These are phyloP conservation scores for Pythium aristosporum DNA, from an alignment of 352 stramenopile genomes.

Conservation along the genomic window DNA sequence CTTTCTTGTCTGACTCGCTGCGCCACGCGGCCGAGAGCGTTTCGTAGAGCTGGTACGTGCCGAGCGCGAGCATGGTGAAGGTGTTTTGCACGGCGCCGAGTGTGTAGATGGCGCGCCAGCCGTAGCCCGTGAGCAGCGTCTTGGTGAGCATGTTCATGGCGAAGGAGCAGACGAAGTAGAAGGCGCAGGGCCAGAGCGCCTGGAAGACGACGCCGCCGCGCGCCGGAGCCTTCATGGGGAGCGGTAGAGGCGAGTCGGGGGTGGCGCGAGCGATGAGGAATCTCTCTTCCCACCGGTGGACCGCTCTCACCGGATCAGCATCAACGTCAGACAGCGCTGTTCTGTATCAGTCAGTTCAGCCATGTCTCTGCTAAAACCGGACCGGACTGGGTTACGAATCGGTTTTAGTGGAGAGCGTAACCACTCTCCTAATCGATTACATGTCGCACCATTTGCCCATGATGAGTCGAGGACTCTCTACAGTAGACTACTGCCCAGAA, in stretches of 20 bases:
- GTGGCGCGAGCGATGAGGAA: neutral
- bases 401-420: neutral
- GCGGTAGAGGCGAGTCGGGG: too few species aligned
- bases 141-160: constrained; percentile 82
- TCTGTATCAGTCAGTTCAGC: neutral
- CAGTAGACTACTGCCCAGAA: too few species aligned
- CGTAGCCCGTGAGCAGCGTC: constrained; percentile 57
- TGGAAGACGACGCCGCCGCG: constrained; percentile 11
- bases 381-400: neutral
- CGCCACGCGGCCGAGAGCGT: constrained; percentile 7
- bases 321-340: too few species aligned
- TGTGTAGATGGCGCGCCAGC: constrained; percentile 59
- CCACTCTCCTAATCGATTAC: neutral
- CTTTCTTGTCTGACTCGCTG: neutral
- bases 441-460: neutral
- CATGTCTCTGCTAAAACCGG: neutral
- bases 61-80: constrained; percentile 53
- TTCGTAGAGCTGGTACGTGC: constrained; percentile 27
- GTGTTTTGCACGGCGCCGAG: constrained; percentile 61
- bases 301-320: too few species aligned
- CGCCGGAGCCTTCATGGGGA: neutral
- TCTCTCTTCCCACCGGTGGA: neutral
- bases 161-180: constrained; percentile 68
- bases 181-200: constrained; percentile 59
- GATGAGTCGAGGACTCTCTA: too few species aligned